Percentiles rank a stretch among this genome's conserved stretches.
Conservation (phyloP, 78 protist species). For the Dictyostelium brefeldianum region DNA sequence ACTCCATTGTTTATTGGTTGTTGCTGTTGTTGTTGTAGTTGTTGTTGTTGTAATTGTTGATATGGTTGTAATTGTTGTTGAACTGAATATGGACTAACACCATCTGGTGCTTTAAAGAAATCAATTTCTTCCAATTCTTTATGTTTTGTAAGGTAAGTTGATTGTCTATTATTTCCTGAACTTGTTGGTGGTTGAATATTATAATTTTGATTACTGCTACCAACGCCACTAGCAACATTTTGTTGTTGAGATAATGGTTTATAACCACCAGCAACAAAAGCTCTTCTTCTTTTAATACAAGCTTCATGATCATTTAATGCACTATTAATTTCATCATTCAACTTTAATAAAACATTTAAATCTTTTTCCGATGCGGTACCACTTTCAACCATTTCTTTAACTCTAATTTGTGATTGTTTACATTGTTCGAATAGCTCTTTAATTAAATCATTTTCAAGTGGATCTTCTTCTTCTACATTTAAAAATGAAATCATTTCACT, state of each 20-base stretch:
- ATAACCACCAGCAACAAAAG: slow-evolving; percentile 55
- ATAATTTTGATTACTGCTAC: background rate
- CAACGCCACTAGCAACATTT: background rate
- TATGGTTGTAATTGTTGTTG: slow-evolving; percentile 16
- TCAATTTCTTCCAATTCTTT: slow-evolving; percentile 55
- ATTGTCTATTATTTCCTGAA: background rate
- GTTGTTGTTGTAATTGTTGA: slow-evolving; percentile 30
- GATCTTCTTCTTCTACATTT: slow-evolving; percentile 72
- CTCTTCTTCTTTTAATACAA: slow-evolving; percentile 21
- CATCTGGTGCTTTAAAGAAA: slow-evolving; percentile 48
- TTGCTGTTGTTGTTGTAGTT: background rate
- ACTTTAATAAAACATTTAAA: background rate
- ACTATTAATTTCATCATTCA: slow-evolving; percentile 51
- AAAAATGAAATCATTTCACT: slow-evolving; percentile 63
- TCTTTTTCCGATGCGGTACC: slow-evolving; percentile 50
- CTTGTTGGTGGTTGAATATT: background rate
- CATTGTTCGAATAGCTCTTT: slow-evolving; percentile 41
- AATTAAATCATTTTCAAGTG: slow-evolving; percentile 38
- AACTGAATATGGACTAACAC: slow-evolving; percentile 5
- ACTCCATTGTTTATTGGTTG: background rate
- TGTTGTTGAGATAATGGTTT: slow-evolving; percentile 44
- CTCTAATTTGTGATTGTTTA: slow-evolving; percentile 43
- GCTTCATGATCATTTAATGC: slow-evolving; percentile 52
- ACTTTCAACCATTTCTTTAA: slow-evolving; percentile 42
- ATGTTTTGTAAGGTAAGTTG: slow-evolving; percentile 14